Evolutionary conservation across 108 stramenopile species (phyloP), one percentile per base, ranked within the genome.

Genomic region (Mayamaea pseudoterrestris): DNA sequence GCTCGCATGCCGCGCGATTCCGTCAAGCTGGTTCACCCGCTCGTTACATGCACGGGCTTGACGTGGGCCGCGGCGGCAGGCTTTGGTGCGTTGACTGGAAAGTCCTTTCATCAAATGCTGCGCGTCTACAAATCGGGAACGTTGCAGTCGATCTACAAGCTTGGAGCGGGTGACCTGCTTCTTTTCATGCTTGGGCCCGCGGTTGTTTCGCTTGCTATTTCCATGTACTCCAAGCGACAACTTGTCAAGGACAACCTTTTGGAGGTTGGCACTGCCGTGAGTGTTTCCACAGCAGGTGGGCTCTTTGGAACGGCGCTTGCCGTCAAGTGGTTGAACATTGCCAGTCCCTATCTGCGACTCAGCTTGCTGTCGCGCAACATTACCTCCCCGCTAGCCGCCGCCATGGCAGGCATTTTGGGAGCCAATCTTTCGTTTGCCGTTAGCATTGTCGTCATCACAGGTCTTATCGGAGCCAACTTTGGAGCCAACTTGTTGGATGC

Each of bases 401-500:
- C 87, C 0, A 90, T 92, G 53, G 90, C 88, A 3, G 58, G 64
- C 13, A 83, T 90, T 9, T 21, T 94, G 6, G 90, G 90, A 4
- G 88, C 83, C 16, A 83, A 94, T 57, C 65, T 66, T 2, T 60
- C 69, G 4, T 30, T 94, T 24, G 90, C 93, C 11, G 88, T 90
- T 8, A 68, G 75, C 18, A 80, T 89, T 36, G 90, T 91, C 9
- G 89, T 95, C 3, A 44, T 93, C 5, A 91, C 93, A 3, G 93
- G 93, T 9, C 50, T 95, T 44, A 73, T 95, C 43, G 93, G 93
- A 22, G 93, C 90, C 29, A 91, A 87, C 67, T 86, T 91, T 50
- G 93, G 93, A 31, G 74, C 83, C 5, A 58, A 61, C 18, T 65
- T 76, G 3, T 49, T 95, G 42, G 80, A 85, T 51, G 34, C 66